phyloP scores from a whole-genome alignment of 2,329 filamentous ascomycete genomes.

The Raffaelea arxii region DNA sequence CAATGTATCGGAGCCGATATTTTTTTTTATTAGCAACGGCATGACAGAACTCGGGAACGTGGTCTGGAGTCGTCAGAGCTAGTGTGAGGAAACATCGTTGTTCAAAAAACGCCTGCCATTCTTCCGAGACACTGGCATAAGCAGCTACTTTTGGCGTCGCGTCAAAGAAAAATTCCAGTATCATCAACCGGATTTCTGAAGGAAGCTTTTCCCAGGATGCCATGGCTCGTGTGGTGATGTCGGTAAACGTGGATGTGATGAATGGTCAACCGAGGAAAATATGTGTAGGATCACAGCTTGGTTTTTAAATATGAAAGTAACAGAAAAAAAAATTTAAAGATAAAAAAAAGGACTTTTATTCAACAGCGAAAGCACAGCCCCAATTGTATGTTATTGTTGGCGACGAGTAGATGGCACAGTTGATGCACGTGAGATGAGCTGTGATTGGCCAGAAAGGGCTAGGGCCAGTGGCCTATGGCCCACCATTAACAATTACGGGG shows the following conservation, averaged over 20 bases:
- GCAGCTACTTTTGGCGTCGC: neutral
- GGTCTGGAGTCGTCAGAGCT: neutral
- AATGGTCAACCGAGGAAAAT: neutral
- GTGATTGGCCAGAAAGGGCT: no score
- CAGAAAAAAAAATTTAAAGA: no score
- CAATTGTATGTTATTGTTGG: no score
- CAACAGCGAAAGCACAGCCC: no score
- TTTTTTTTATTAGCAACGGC: neutral
- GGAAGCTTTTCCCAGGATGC: neutral
- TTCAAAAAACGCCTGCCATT: slow-evolving; percentile 1
- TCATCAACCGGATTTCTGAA: neutral
- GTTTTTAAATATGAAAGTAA: no score
- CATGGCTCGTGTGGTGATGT: neutral
- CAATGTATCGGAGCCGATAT: neutral
- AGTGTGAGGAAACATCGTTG: neutral
- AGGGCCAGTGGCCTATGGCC: no score
- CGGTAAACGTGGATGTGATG: neutral
- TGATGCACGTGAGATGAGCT: no score
- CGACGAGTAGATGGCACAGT: no score
- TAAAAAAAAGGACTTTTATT: no score
- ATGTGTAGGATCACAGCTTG: no score
- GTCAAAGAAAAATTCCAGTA: neutral
- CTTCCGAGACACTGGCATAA: neutral
- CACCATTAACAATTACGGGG: no score
- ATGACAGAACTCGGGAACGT: neutral